Base-by-base conservation (phyloP, 345 rosid genomes). In the Mallotus nudiflorus region DNA sequence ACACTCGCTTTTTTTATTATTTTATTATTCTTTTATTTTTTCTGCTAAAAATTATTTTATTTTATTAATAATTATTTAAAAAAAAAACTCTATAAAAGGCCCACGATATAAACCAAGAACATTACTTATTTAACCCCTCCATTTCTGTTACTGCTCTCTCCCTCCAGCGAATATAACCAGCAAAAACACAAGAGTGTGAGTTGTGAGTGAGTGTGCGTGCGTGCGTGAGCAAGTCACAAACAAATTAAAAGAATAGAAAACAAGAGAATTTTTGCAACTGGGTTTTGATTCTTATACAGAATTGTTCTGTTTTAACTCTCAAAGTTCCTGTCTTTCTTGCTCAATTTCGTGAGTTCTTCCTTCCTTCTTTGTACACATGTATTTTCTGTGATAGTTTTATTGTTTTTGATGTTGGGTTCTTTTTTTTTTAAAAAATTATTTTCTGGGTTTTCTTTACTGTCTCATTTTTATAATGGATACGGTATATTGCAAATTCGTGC, bases 11-110 rank as follows among this genome's bases (percentile, higher is more conserved):
- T 48, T 27, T 11, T 4, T 18, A n/a, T n/a, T n/a, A n/a, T n/a
- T n/a, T n/a, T n/a, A n/a, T n/a, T n/a, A n/a, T 15, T 37, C 24
- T 60, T 28, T 46, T 40, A n/a, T n/a, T 45, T 28, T 63, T 33
- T 42, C 72, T 56, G 20, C 50, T 66, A 40, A 28, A 52, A 27
- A 20, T 9, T 57, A 31, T 20, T 22, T 0, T 29, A 19, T 11
- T 35, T n/a, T 24, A 33, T 37, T 69, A 1, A 28, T 28, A 18
- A 44, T 62, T 5, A 13, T 72, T n/a, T n/a, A n/a, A n/a, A n/a
- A n/a, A n/a, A n/a, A n/a, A n/a, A 15, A 56, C 44, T 14, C 66
- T 66, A 66, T 66, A 73, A 66, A 73, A 58, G 71, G 40, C 25
- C 25, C 29, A 5, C 59, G 0, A 1, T 49, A 49, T 56, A 56